Percentiles rank a stretch among this genome's conserved stretches.
Conservation (phyloP, 1,284 basidiomycete species). For the Puccinia horiana region DNA sequence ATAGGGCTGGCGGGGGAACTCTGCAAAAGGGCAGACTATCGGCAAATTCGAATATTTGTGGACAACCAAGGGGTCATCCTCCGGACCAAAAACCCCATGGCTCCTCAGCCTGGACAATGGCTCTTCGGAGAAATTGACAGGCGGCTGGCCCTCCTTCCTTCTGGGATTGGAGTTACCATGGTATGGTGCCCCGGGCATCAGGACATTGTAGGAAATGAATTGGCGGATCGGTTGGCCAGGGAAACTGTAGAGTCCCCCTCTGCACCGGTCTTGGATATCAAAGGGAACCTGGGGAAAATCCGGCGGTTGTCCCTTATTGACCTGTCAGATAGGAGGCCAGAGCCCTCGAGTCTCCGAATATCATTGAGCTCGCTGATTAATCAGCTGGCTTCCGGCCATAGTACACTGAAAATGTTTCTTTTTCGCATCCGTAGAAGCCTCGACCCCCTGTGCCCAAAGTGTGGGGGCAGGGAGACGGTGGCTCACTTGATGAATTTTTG, state of each 20-base stretch:
- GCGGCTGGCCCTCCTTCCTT: neutral
- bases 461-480: conserved; percentile 12
- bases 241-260: neutral
- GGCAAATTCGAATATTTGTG: too few relatives aligned
- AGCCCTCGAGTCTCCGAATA: neutral
- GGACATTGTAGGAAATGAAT: neutral
- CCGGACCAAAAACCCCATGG: neutral
- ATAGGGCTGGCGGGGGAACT: too few relatives aligned
- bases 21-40: too few relatives aligned
- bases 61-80: neutral
- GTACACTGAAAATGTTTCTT: neutral
- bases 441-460: neutral
- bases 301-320: neutral
- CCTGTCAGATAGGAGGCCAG: neutral
- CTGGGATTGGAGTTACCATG: neutral
- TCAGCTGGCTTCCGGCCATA: neutral
- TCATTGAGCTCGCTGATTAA: neutral
- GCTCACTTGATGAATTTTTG: conserved; percentile 17
- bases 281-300: neutral
- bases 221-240: neutral
- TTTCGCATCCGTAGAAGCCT: neutral
- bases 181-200: neutral
- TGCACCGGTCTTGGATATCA: neutral
- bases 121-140: neutral
- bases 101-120: neutral